Conservation (phyloP, 805 yeast genomes). For the Yamadazyma ubonensis region DNA sequence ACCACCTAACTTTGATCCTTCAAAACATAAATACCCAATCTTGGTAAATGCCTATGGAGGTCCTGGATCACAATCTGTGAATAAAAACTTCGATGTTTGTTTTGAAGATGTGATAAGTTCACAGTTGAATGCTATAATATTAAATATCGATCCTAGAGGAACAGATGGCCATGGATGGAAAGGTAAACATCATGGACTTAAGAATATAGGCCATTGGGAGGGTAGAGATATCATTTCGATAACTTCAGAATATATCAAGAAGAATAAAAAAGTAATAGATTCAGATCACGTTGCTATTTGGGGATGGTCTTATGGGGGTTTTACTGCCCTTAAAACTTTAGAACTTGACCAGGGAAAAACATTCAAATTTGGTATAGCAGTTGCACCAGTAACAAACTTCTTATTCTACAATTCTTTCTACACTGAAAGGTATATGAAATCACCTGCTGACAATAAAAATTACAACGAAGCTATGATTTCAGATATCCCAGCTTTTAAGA, state of each 20-base stretch:
- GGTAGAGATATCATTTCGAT: constrained; percentile 63
- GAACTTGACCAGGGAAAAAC: constrained; percentile 62
- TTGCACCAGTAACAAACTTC: constrained; percentile 87
- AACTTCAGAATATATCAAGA: constrained; percentile 48
- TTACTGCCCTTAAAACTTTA: constrained; percentile 67
- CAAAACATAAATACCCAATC: constrained; percentile 52
- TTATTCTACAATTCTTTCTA: constrained; percentile 70
- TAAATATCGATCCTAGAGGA: constrained; percentile 77
- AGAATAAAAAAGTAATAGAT: constrained; percentile 50
- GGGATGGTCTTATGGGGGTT: constrained; percentile 93
- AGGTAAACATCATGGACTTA: constrained; percentile 54
- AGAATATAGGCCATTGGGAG: constrained; percentile 71
- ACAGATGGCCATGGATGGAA: constrained; percentile 80
- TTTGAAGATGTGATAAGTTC: constrained; percentile 63
- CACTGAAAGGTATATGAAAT: constrained; percentile 73
- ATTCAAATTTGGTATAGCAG: constrained; percentile 75
- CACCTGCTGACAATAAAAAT: constrained; percentile 47
- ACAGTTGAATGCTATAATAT: constrained; percentile 55
- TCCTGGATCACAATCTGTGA: constrained; percentile 69
- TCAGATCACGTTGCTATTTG: constrained; percentile 60
- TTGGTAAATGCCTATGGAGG: constrained; percentile 76
- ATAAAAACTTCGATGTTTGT: constrained; percentile 45
- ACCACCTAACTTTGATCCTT: constrained; percentile 55
- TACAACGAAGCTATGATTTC: constrained; percentile 47
- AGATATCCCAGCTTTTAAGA: constrained; percentile 43